Percentiles rank a stretch among this genome's conserved stretches.
Conservation (phyloP, 176 grass and related monocot genomes). For the Musa itinerans region DNA sequence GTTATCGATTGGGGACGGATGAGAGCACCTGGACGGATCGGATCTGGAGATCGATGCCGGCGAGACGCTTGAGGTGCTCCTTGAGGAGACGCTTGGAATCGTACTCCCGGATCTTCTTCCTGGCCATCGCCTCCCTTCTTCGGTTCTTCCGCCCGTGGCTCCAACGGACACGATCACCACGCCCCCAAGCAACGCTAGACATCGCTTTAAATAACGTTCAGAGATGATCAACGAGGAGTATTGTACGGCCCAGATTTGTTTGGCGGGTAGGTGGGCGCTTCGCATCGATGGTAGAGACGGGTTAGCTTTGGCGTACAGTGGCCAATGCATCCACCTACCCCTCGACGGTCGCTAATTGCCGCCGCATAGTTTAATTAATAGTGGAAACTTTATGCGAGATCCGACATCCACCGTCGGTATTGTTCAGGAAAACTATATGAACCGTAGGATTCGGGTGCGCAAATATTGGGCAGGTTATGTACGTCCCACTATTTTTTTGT, state of each 20-base stretch:
- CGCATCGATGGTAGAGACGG: background rate
- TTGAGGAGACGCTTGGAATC: slow-evolving; percentile 46
- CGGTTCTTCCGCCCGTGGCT: background rate
- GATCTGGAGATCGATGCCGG: slow-evolving; percentile 36
- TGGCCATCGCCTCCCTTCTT: slow-evolving; percentile 15
- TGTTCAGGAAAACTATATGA: background rate
- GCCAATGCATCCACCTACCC: background rate
- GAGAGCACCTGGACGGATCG: slow-evolving; percentile 32
- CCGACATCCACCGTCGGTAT: background rate
- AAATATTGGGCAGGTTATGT: no score
- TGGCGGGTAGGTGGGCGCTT: background rate
- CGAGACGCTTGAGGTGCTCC: slow-evolving; percentile 38
- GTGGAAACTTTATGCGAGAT: background rate
- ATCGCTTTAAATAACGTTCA: background rate
- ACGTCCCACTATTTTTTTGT: no score
- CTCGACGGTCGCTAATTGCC: background rate
- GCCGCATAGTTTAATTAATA: background rate
- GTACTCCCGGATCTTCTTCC: slow-evolving; percentile 55
- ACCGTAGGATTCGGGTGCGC: background rate
- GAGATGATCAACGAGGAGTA: background rate
- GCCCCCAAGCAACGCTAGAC: background rate
- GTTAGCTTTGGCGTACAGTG: background rate
- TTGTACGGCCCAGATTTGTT: background rate
- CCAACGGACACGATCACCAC: background rate
- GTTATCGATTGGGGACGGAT: background rate